Percentiles rank a stretch among this genome's conserved stretches.
Conservation (phyloP, 805 yeast genomes). For the Yamadazyma endophytica region DNA sequence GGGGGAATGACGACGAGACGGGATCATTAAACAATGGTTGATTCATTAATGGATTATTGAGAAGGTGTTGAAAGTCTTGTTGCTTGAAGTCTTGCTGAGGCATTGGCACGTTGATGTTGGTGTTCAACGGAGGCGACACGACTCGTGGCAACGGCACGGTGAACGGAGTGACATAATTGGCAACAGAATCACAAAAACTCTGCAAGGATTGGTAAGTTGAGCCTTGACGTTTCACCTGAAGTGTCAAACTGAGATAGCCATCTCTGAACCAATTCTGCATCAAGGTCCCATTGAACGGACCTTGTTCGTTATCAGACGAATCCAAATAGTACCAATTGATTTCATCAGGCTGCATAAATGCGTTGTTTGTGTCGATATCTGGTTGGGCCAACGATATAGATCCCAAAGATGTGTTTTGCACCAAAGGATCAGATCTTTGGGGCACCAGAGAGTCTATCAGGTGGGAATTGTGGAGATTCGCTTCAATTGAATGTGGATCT, state of each 20-base stretch:
- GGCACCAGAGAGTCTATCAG: no score
- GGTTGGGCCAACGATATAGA: no score
- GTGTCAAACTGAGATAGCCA: conserved; percentile 52
- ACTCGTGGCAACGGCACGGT: conserved; percentile 47
- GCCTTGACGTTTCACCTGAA: conserved; percentile 59
- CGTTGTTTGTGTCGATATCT: no score
- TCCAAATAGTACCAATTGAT: conserved; percentile 74
- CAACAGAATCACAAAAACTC: conserved; percentile 47
- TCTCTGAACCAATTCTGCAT: conserved; percentile 78
- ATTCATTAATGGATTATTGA: not conserved
- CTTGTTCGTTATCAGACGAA: conserved; percentile 66
- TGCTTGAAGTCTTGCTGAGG: no score
- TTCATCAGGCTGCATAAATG: no score
- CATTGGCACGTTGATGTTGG: no score
- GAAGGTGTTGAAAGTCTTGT: no score
- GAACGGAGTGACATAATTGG: conserved; percentile 58
- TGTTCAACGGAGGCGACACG: no score
- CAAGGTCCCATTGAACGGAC: conserved; percentile 69
- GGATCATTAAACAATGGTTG: conserved; percentile 1
- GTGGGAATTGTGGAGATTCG: no score
- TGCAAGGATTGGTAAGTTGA: conserved; percentile 45
- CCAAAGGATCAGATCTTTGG: no score
- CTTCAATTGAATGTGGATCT: no score
- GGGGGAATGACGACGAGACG: conserved; percentile 6
- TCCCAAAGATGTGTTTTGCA: no score